Evolutionary conservation across 306 rosid genomes (phyloP).

Genomic region (Rosa rugosa): DNA sequence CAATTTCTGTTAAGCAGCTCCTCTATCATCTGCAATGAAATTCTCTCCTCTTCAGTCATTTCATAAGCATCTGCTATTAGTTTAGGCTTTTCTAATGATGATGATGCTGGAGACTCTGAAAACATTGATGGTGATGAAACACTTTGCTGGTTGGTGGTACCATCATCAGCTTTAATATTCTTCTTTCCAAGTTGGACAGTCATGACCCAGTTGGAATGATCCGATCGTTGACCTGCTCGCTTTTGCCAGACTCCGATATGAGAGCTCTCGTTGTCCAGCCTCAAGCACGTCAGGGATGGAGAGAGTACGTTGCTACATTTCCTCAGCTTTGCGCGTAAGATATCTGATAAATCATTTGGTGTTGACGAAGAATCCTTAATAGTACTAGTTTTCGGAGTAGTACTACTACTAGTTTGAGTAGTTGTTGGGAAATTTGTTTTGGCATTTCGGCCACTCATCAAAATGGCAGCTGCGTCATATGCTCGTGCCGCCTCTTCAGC

Average conservation of each 20-base stretch:
- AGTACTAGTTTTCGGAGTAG: background rate
- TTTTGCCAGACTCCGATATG: slow-evolving; percentile 92
- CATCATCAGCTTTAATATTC: background rate
- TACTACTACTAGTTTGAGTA: slow-evolving; percentile 18
- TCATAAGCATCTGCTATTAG: slow-evolving; percentile 11
- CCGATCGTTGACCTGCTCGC: slow-evolving; percentile 61
- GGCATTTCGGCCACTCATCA: slow-evolving; percentile 51
- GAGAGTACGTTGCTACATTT: slow-evolving; percentile 69
- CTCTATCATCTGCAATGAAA: slow-evolving; percentile 91
- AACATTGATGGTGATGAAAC: slow-evolving; percentile 1
- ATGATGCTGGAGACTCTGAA: background rate
- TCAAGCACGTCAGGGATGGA: slow-evolving; percentile 85
- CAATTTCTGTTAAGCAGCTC: slow-evolving; percentile 73
- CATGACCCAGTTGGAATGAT: slow-evolving; percentile 76
- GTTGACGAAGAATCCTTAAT: slow-evolving; percentile 8
- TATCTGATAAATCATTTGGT: slow-evolving; percentile 57
- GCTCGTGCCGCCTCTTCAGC: slow-evolving; percentile 54
- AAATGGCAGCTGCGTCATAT: slow-evolving; percentile 47
- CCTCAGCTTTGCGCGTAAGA: slow-evolving; percentile 75
- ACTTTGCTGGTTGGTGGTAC: background rate
- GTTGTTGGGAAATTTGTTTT: slow-evolving; percentile 53
- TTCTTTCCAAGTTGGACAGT: slow-evolving; percentile 58
- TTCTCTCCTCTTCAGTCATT: slow-evolving; percentile 61
- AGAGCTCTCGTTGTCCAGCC: slow-evolving; percentile 84
- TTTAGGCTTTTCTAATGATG: background rate